These are phyloP conservation scores for Chlorella sp. DNA, from an alignment of 139 green algal species.

Conservation along the genomic window DNA sequence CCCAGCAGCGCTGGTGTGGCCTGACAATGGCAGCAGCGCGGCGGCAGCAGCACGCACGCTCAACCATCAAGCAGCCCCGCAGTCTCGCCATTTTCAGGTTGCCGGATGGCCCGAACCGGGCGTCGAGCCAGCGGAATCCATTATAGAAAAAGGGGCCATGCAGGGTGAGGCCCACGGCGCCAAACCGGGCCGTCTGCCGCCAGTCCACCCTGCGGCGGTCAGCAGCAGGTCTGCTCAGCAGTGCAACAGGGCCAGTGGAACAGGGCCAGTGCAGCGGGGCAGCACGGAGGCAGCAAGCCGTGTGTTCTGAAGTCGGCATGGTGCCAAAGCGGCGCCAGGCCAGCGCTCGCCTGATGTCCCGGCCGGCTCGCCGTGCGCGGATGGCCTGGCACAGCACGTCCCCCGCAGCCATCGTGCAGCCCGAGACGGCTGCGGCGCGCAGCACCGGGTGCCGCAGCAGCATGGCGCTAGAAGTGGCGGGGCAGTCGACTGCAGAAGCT, in stretches of 20 bases:
- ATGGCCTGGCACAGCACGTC: constrained; percentile 23
- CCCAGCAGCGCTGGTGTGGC: too few species aligned
- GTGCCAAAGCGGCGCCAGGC: neutral
- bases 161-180: constrained; percentile 51
- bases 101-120: constrained; percentile 18
- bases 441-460: neutral
- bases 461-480: neutral
- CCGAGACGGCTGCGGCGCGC: neutral
- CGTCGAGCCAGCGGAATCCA: constrained; percentile 58
- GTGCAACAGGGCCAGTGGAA: neutral
- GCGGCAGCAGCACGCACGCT: too few species aligned
- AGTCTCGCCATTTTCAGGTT: constrained; percentile 37
- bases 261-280: neutral
- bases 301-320: neutral
- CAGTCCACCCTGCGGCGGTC: constrained; percentile 27
- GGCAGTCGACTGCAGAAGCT: neutral
- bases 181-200: constrained; percentile 46
- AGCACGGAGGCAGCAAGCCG: neutral
- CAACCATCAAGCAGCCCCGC: too few species aligned
- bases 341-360: neutral
- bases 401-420: neutral
- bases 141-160: constrained; percentile 64
- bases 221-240: neutral
- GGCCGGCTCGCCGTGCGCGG: neutral
- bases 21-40: neutral